These are phyloP conservation scores for Epichloe bromicola DNA, from an alignment of 2,329 filamentous ascomycete genomes.

Conservation along the genomic window DNA sequence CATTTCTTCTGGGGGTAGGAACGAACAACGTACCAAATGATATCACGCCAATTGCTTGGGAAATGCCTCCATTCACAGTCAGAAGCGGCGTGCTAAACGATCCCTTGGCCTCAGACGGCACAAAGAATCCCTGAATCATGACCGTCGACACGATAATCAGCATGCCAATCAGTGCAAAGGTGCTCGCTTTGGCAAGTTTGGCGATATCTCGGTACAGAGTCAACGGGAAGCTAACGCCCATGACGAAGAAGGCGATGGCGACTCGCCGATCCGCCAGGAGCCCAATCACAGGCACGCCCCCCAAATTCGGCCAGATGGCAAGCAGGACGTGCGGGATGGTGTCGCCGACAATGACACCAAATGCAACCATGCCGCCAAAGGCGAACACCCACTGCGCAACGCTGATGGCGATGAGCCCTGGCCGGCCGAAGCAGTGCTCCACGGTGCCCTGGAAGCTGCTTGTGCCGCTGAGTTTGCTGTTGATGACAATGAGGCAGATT, in stretches of 20 bases:
- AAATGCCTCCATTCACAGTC: conserved; percentile 75
- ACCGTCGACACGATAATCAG: conserved; percentile 77
- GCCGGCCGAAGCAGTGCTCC: conserved; percentile 83
- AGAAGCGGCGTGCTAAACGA: conserved; percentile 56
- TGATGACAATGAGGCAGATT: conserved; percentile 90
- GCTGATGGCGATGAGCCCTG: conserved; percentile 75
- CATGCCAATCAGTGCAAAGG: conserved; percentile 89
- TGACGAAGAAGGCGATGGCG: conserved; percentile 75
- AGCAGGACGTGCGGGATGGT: conserved; percentile 83
- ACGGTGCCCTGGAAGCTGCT: conserved; percentile 94
- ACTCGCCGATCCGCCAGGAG: conserved; percentile 69
- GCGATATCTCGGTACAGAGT: conserved; percentile 94
- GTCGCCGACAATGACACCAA: conserved; percentile 94
- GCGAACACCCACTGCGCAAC: conserved; percentile 96
- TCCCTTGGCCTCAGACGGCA: conserved; percentile 59
- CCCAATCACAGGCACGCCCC: conserved; percentile 63
- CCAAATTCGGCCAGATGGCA: conserved; percentile 67
- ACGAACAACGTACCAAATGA: conserved; percentile 61
- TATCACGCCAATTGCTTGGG: conserved; percentile 94
- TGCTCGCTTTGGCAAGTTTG: conserved; percentile 95
- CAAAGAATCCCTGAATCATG: conserved; percentile 66
- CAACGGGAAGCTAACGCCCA: conserved; percentile 80
- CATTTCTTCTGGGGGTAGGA: background rate
- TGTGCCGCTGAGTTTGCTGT: conserved; percentile 89
- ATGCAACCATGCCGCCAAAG: conserved; percentile 97